Evolutionary conservation across 371 early-diverging fungal species (phyloP), one percentile per base, ranked within the genome.

Genomic region (Mortierella sp.): DNA sequence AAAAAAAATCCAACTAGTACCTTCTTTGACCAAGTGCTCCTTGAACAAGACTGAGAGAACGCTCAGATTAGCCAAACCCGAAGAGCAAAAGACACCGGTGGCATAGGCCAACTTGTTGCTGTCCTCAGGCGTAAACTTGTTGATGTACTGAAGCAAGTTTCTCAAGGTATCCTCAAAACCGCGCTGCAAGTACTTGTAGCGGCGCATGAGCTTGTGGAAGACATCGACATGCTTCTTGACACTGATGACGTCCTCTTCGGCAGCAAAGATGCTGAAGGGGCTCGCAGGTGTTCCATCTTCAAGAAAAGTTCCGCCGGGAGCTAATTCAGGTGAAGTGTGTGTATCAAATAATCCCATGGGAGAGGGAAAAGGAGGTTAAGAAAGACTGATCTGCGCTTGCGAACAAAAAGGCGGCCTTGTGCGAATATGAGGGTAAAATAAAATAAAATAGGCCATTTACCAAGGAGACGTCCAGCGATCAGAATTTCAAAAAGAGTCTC

Each of bases 11-110:
- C 28, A n/a, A n/a, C n/a, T n/a, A 64, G 62, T 75, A 75, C 95
- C 95, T 80, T 96, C 96, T 84, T 95, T 96, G 74, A 95, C 94
- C 75, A 97, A 85, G 74, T 97, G 96, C 71, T 97, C 97, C 85
- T 96, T 94, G 77, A 93, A 88, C 60, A 96, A 82, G 46, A 90
- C 87, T 56, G 85, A 86, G 62, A 97, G 86, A 18, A 93, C 90
- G 62, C 86, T 85, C 60, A 93, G 75, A 21, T 87, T 83, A 28
- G 91, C 85, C 66, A 93, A 83, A 59, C 92, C 91, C 52, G 80
- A 84, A 55, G 93, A 85, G 69, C 92, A 86, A 71, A 95, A 86
- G 64, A 92, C 83, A 43, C 94, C 97, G 55, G 92, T 88, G 56
- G 94, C 91, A 18, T 85, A 84, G 63, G 94, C 94, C 75, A 97